A percentile compares a stretch with the other conserved stretches of the same genome.
phyloP scores from a whole-genome alignment of 805 yeast genomes.

The Cyberlindnera americana region DNA sequence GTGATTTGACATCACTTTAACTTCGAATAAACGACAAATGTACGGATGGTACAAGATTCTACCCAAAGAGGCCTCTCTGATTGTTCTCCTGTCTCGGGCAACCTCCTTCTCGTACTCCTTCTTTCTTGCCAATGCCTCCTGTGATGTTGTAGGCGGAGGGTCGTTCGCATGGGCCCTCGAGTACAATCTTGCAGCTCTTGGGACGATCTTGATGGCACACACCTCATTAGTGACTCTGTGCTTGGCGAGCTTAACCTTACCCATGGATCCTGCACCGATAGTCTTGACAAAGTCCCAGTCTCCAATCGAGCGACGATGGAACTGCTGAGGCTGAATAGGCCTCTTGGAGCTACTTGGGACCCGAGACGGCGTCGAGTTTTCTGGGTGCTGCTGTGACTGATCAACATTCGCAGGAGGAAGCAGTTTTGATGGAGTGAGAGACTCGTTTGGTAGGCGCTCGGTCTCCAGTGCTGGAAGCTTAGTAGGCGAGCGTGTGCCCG shows the following conservation, averaged over 20 bases:
- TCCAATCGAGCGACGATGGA: slow-evolving; percentile 86
- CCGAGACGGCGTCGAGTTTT: slow-evolving; percentile 11
- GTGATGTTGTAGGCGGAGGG: slow-evolving; percentile 58
- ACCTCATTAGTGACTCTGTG: slow-evolving; percentile 77
- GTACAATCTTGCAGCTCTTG: slow-evolving; percentile 78
- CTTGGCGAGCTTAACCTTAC: slow-evolving; percentile 92
- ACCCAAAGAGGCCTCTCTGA: slow-evolving; percentile 94
- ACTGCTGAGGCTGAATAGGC: slow-evolving; percentile 31
- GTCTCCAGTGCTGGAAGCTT: slow-evolving; percentile 16
- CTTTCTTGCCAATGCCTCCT: slow-evolving; percentile 55
- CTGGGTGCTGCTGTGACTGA: slow-evolving; percentile 11
- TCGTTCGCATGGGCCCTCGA: slow-evolving; percentile 67
- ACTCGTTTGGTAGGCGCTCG: background rate
- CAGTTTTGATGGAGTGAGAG: slow-evolving; percentile 8
- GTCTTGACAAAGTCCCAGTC: slow-evolving; percentile 96
- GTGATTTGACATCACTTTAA: slow-evolving; percentile 94
- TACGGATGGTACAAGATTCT: slow-evolving; percentile 86
- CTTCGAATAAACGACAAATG: slow-evolving; percentile 87
- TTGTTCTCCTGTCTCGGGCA: slow-evolving; percentile 86
- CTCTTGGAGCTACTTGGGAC: slow-evolving; percentile 19
- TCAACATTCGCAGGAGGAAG: slow-evolving; percentile 21
- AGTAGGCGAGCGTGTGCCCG: slow-evolving; percentile 9
- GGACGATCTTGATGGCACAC: slow-evolving; percentile 91
- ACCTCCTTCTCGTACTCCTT: slow-evolving; percentile 78
- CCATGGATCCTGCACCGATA: slow-evolving; percentile 99